Percentiles rank a stretch among this genome's conserved stretches.
These are phyloP conservation scores for Canavalia ensiformis DNA, from an alignment of 306 rosid genomes.

Conservation along the genomic window DNA sequence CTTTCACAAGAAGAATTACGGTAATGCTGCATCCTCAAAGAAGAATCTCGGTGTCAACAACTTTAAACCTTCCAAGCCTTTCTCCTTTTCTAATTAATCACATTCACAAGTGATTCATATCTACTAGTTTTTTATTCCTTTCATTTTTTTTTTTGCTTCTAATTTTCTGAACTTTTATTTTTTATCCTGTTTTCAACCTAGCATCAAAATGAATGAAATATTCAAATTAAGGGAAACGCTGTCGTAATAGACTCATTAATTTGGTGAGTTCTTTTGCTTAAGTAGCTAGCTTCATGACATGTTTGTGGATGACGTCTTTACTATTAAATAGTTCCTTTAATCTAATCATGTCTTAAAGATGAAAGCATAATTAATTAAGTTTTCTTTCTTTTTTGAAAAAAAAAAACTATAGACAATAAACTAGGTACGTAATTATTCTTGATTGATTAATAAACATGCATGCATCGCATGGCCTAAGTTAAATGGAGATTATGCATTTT, in stretches of 20 bases:
- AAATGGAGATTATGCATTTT: not conserved
- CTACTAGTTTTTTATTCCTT: no score
- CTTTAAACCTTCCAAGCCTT: constrained; percentile 11
- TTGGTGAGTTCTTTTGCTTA: not conserved
- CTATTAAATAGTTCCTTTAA: no score
- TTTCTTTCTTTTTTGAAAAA: no score
- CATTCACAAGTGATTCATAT: not conserved
- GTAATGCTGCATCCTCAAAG: constrained; percentile 46
- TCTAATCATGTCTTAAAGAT: no score
- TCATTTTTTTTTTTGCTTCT: not conserved
- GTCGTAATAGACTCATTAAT: not conserved
- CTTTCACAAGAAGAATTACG: constrained; percentile 72
- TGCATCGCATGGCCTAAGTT: not conserved
- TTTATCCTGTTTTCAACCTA: not conserved
- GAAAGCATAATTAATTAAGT: no score
- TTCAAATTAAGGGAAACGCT: not conserved
- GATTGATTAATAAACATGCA: not conserved
- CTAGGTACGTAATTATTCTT: not conserved
- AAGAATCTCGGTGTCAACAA: not conserved
- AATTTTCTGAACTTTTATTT: not conserved
- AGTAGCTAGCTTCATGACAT: no score
- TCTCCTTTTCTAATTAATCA: not conserved
- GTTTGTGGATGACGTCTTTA: no score
- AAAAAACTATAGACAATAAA: no score
- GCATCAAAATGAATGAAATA: not conserved